These are phyloP conservation scores for Apiotrichum akiyoshidainum DNA, from an alignment of 1,284 basidiomycete genomes.

Conservation along the genomic window DNA sequence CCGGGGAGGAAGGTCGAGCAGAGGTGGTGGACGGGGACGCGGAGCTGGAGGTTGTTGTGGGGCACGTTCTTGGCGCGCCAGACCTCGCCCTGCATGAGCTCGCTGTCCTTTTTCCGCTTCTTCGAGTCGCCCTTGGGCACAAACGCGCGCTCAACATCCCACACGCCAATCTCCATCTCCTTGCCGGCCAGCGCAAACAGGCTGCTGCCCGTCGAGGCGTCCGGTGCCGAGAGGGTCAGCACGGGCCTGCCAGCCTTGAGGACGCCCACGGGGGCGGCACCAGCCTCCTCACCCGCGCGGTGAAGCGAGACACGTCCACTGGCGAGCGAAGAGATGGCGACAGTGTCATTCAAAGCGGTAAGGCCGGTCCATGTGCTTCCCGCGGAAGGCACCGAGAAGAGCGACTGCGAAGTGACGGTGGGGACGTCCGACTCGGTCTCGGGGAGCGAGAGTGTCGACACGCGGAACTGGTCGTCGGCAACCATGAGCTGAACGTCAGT, in stretches of 20 bases:
- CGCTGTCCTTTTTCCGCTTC: slow-evolving; percentile 65
- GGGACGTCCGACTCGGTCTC: slow-evolving; percentile 20
- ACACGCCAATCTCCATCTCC: slow-evolving; percentile 80
- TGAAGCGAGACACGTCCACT: slow-evolving; percentile 39
- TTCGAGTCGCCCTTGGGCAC: slow-evolving; percentile 14
- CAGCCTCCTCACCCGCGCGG: background rate
- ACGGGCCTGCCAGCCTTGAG: slow-evolving; percentile 29
- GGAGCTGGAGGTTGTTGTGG: slow-evolving; percentile 71
- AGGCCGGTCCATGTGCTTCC: slow-evolving; percentile 20
- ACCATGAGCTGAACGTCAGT: slow-evolving; percentile 25
- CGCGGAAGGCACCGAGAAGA: slow-evolving; percentile 11
- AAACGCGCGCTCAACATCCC: slow-evolving; percentile 72
- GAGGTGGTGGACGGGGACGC: slow-evolving; percentile 75
- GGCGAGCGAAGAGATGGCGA: slow-evolving; percentile 40
- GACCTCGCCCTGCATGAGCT: slow-evolving; percentile 61
- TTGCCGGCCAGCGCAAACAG: slow-evolving; percentile 79
- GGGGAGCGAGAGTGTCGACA: slow-evolving; percentile 31
- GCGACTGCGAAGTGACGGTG: slow-evolving; percentile 11
- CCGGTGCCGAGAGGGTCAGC: slow-evolving; percentile 47
- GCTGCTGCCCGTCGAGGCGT: slow-evolving; percentile 46
- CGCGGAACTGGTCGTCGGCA: slow-evolving; percentile 40
- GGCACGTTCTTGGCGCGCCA: slow-evolving; percentile 55
- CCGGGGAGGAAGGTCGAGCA: slow-evolving; percentile 55
- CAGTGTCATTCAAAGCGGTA: slow-evolving; percentile 18
- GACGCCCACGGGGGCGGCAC: slow-evolving; percentile 1